Evolutionary conservation across 2,329 filamentous ascomycete genomes (phyloP).

Genomic region (Cytospora schulzeri): DNA sequence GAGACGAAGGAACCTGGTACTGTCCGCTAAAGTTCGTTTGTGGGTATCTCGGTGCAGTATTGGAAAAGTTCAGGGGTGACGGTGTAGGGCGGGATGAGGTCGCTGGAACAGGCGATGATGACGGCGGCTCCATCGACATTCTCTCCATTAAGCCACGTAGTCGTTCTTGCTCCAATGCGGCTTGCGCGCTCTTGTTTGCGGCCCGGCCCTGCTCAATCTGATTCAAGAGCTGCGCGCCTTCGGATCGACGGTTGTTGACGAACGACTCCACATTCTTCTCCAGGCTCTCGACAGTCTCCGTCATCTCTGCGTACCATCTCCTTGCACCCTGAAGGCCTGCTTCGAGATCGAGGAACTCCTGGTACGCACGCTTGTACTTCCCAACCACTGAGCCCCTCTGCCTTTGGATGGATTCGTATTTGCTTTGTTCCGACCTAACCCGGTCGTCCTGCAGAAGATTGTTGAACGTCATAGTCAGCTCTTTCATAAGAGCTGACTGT

Average conservation of each 20-base stretch:
- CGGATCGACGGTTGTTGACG: conserved; percentile 88
- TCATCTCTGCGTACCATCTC: conserved; percentile 94
- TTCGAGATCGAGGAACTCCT: conserved; percentile 87
- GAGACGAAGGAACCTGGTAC: conserved; percentile 61
- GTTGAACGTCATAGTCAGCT: conserved; percentile 85
- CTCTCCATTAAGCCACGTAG: conserved; percentile 90
- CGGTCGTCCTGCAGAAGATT: conserved; percentile 89
- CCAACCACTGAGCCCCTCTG: conserved; percentile 80
- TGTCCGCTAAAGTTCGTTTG: conserved; percentile 58
- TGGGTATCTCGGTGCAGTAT: conserved; percentile 51
- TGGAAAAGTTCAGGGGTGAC: conserved; percentile 40
- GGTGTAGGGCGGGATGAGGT: conserved; percentile 42
- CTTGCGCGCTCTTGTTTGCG: conserved; percentile 60
- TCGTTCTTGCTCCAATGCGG: conserved; percentile 83
- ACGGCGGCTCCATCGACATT: conserved; percentile 79
- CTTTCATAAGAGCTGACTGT: conserved; percentile 91
- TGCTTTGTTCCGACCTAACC: conserved; percentile 90
- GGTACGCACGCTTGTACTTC: conserved; percentile 88
- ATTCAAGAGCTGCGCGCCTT: conserved; percentile 85
- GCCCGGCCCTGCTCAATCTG: conserved; percentile 83
- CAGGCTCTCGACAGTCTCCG: conserved; percentile 86
- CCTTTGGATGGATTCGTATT: conserved; percentile 85
- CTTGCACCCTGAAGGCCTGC: conserved; percentile 86
- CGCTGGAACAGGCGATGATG: conserved; percentile 41
- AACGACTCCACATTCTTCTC: conserved; percentile 97